Conservation (phyloP, 192 early-diverging fungal genomes). For the Umbelopsis ramanniana region DNA sequence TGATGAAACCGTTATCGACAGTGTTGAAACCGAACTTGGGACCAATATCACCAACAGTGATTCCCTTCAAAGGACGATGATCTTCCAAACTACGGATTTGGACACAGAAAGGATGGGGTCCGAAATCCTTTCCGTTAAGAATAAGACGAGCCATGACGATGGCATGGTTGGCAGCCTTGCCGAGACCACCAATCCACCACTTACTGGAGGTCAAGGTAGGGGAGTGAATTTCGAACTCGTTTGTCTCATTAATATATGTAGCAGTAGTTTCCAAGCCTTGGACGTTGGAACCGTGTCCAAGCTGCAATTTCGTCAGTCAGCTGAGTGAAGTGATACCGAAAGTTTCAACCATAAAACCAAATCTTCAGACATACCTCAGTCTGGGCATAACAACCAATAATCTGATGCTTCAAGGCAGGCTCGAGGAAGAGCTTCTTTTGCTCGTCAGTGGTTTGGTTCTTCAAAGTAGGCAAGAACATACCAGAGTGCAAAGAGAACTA, state of each 20-base stretch:
- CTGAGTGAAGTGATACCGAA: background rate
- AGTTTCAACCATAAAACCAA: slow-evolving; percentile 27
- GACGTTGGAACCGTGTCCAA: slow-evolving; percentile 80
- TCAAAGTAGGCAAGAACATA: slow-evolving; percentile 87
- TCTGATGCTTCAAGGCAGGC: slow-evolving; percentile 72
- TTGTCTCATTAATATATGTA: slow-evolving; percentile 78
- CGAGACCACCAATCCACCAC: slow-evolving; percentile 89
- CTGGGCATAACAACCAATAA: slow-evolving; percentile 88
- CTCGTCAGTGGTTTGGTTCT: slow-evolving; percentile 74
- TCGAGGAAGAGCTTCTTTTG: slow-evolving; percentile 79
- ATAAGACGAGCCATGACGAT: slow-evolving; percentile 86
- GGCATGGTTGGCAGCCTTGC: slow-evolving; percentile 79
- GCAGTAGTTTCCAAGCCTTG: slow-evolving; percentile 90
- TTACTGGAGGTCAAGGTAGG: slow-evolving; percentile 79
- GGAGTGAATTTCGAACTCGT: slow-evolving; percentile 87
- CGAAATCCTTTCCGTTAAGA: slow-evolving; percentile 73
- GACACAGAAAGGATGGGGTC: slow-evolving; percentile 81
- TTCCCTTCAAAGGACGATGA: slow-evolving; percentile 74
- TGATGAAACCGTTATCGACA: slow-evolving; percentile 86
- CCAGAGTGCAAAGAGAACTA: slow-evolving; percentile 72
- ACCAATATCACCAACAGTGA: slow-evolving; percentile 87
- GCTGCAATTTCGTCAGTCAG: slow-evolving; percentile 3
- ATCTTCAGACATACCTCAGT: slow-evolving; percentile 63
- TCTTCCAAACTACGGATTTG: slow-evolving; percentile 77
- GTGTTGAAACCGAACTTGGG: slow-evolving; percentile 88